phyloP scores from a whole-genome alignment of 495 filamentous ascomycete genomes.

The Lophiotrema nucula region DNA sequence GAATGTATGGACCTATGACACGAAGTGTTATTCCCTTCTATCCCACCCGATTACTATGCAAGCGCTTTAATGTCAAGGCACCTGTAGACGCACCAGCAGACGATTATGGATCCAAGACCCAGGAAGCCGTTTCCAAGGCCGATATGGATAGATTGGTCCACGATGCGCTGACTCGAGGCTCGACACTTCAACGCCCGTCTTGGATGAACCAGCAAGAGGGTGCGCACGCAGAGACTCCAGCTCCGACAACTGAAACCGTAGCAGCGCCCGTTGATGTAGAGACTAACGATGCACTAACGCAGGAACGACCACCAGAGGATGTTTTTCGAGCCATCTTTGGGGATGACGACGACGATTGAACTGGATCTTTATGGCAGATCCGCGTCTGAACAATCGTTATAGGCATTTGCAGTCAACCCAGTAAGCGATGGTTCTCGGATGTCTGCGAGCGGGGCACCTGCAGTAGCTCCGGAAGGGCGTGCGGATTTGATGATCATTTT shows the following conservation, averaged over 20 bases:
- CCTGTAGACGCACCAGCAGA: conserved; percentile 62
- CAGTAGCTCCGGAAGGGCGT: no score
- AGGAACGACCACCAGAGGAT: conserved; percentile 76
- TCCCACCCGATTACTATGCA: conserved; percentile 83
- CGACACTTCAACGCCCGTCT: neutral
- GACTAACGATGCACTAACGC: conserved; percentile 83
- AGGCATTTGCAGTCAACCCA: no score
- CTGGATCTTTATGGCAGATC: no score
- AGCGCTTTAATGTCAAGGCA: conserved; percentile 82
- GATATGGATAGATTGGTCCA: neutral
- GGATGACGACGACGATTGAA: conserved; percentile 50
- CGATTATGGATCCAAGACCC: conserved; percentile 49
- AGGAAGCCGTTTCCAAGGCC: conserved; percentile 34
- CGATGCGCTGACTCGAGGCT: neutral
- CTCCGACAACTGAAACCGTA: neutral
- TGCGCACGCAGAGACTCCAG: neutral
- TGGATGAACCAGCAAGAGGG: conserved; percentile 3
- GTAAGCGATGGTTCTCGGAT: no score
- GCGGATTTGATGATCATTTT: no score
- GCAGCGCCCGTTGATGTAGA: conserved; percentile 62
- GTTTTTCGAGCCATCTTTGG: conserved; percentile 95
- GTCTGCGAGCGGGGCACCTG: no score
- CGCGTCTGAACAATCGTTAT: no score
- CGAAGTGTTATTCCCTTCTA: conserved; percentile 69
- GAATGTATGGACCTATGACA: conserved; percentile 92